Evolutionary conservation across 2,329 filamentous ascomycete species (phyloP).

Genomic region (Pseudogymnoascus sp.): DNA sequence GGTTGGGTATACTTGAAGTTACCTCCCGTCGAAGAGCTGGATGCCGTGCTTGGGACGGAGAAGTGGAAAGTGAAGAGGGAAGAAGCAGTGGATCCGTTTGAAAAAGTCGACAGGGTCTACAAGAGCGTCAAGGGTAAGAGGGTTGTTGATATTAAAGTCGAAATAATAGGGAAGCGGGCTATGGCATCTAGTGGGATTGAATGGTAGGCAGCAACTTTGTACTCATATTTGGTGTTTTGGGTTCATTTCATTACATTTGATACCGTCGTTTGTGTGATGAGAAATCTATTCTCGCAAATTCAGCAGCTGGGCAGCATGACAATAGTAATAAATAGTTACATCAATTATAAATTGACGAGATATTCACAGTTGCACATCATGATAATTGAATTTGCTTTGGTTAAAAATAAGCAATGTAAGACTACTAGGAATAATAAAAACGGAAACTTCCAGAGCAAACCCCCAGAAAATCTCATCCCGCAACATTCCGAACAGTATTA

Average conservation of each 20-base stretch:
- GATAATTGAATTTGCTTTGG: not conserved
- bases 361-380: not conserved
- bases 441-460: not conserved
- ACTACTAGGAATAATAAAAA: not conserved
- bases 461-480: not conserved
- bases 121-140: not conserved
- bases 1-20: conserved; percentile 74
- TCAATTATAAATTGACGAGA: not conserved
- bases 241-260: not conserved
- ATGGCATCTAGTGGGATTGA: not conserved
- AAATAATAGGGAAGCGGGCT: conserved; percentile 1
- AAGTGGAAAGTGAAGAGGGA: conserved; percentile 76
- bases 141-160: not conserved
- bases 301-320: not conserved
- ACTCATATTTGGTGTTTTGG: not conserved
- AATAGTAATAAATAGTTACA: not conserved
- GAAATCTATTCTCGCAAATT: not conserved
- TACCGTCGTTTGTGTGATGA: not conserved
- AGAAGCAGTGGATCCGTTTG: conserved; percentile 30
- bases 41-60: conserved; percentile 66
- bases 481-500: not conserved
- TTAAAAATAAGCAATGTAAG: not conserved
- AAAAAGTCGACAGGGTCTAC: conserved; percentile 25
- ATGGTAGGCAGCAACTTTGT: not conserved
- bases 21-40: conserved; percentile 72